Conservation (phyloP, 176 grass and related monocot genomes). For the Carex parvula region DNA sequence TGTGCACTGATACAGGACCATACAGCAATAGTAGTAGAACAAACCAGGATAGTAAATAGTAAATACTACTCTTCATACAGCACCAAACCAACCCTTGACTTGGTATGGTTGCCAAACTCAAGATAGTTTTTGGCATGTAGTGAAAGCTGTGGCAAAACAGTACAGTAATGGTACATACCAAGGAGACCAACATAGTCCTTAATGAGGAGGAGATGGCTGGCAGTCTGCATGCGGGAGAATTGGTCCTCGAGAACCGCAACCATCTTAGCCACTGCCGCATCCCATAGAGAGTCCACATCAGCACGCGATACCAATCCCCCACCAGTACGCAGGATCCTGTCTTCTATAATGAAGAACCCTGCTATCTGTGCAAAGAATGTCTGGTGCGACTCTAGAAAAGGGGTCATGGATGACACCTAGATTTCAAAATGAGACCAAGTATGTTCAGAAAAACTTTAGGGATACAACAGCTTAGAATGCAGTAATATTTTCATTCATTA, state of each 20-base stretch:
- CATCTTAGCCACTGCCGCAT: conserved; percentile 86
- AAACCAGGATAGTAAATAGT: background rate
- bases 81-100: background rate
- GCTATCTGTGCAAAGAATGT: conserved; percentile 95
- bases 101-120: background rate
- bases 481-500: background rate
- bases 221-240: conserved; percentile 94
- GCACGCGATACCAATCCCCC: conserved; percentile 69
- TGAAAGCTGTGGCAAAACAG: background rate
- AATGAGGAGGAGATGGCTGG: conserved; percentile 92
- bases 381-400: conserved; percentile 97
- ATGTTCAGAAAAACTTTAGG: background rate
- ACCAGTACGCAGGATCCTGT: conserved; percentile 80
- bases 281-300: conserved; percentile 86
- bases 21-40: background rate
- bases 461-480: background rate
- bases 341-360: conserved; percentile 96
- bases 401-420: conserved; percentile 76
- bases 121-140: background rate
- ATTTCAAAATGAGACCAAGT: conserved; percentile 10
- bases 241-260: conserved; percentile 89
- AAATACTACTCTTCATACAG: background rate
- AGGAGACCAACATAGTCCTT: conserved; percentile 80
- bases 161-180: background rate
- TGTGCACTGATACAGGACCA: background rate